Evolutionary conservation across 805 yeast genomes (phyloP), one percentile per base, ranked within the genome.

Genomic region (Yueomyces sinensis): DNA sequence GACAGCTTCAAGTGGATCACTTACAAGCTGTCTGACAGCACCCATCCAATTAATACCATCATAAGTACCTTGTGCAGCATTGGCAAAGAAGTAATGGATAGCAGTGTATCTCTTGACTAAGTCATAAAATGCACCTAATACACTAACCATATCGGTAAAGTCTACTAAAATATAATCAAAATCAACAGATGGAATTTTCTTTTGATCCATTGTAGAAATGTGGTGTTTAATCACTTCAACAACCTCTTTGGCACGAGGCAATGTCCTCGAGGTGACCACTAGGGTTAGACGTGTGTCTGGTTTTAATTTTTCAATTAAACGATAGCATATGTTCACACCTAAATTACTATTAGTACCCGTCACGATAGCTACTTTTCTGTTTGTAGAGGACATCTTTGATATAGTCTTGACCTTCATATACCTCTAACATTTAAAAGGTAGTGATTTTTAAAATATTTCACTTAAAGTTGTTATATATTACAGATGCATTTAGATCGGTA

Each of bases 161-260:
- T 91, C 97, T n/a, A 91, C 75, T 32, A 91, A 61, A 2, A 87
- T 50, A 47, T 91, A 91, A 58, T 91, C 98, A 49, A 78, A 89
- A 49, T 83, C 93, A 5, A 86, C 66, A 20, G 66, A 61, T 0
- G 76, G 81, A 2, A 59, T 52, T 31, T 83, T 65, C n/a, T 58
- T 46, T 11, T n/a, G 15, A 13, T 13, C 7, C 3, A 50, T 37
- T 31, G 56, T 58, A 4, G 53, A 50, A 3, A 56, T 66, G 51
- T 65, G 68, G 6, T 57, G 49, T 39, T 74, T 68, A 39, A 84
- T 72, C 31, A 59, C 56, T 18, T 63, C 65, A 33, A 89, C 82
- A 17, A 77, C 77, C 41, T 80, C 84, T 37, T 76, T 76, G 4
- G 77, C 96, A 37, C 84, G 73, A 6, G 94, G 86, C 32, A 89